Conservation (phyloP, 2,329 filamentous ascomycete genomes). For the Coniochaeta prunicola region DNA sequence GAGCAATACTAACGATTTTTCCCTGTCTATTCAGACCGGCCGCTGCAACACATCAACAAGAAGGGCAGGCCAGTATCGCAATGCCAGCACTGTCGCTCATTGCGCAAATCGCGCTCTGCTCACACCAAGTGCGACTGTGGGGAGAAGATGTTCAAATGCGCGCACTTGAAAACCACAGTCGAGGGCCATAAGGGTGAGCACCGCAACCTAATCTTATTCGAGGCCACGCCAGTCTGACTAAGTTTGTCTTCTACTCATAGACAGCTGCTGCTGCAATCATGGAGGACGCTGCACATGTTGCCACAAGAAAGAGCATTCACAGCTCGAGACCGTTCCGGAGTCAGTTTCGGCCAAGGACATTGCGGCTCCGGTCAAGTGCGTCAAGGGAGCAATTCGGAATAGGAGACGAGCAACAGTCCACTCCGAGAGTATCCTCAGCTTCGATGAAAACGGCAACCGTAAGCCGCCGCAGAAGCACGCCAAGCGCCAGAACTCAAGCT, state of each 20-base stretch:
- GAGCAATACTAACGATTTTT: slow-evolving; percentile 14
- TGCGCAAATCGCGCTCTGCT: slow-evolving; percentile 91
- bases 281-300: slow-evolving; percentile 60
- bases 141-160: slow-evolving; percentile 74
- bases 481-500: slow-evolving; percentile 51
- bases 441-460: slow-evolving; percentile 59
- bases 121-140: slow-evolving; percentile 97
- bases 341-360: slow-evolving; percentile 44
- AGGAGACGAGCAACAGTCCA: slow-evolving; percentile 47
- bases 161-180: slow-evolving; percentile 48
- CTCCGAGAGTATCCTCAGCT: slow-evolving; percentile 50
- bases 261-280: slow-evolving; percentile 65
- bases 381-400: slow-evolving; percentile 29
- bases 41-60: slow-evolving; percentile 90
- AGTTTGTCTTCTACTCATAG: slow-evolving; percentile 26
- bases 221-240: slow-evolving; percentile 21
- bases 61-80: slow-evolving; percentile 96
- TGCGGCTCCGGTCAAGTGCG: slow-evolving; percentile 18
- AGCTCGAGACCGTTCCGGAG: slow-evolving; percentile 57
- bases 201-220: slow-evolving; percentile 15
- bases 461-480: slow-evolving; percentile 51
- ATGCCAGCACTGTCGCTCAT: slow-evolving; percentile 91
- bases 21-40: slow-evolving; percentile 59
- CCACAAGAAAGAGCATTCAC: slow-evolving; percentile 51
- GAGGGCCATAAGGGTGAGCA: slow-evolving; percentile 54